These are phyloP conservation scores for Penicillium brevicompactum DNA, from an alignment of 2,329 filamentous ascomycete genomes.

Conservation along the genomic window DNA sequence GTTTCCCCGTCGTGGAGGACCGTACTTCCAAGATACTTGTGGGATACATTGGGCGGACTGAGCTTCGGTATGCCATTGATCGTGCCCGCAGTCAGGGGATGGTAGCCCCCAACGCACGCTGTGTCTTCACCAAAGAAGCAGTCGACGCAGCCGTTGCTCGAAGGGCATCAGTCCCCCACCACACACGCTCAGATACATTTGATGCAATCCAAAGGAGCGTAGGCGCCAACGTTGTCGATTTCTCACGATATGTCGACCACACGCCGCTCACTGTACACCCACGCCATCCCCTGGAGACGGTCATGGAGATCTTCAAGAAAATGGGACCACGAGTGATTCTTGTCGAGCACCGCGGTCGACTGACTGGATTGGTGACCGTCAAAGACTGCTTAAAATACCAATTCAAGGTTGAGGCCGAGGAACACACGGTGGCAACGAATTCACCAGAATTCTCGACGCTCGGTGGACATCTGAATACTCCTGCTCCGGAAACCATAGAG, in stretches of 20 bases:
- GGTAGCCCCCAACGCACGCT: conserved; percentile 69
- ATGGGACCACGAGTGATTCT: conserved; percentile 93
- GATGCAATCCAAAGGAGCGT: conserved; percentile 61
- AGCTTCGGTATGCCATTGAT: conserved; percentile 87
- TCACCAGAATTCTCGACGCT: conserved; percentile 25
- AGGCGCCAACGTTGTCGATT: conserved; percentile 67
- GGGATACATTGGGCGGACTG: conserved; percentile 90
- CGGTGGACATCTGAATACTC: conserved; percentile 22
- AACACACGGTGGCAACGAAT: conserved; percentile 56
- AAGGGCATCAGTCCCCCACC: conserved; percentile 28
- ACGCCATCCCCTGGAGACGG: conserved; percentile 86
- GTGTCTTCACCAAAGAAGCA: conserved; percentile 67
- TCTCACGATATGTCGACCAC: conserved; percentile 83
- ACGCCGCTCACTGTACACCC: conserved; percentile 92
- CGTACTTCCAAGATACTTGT: conserved; percentile 69
- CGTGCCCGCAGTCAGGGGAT: conserved; percentile 70
- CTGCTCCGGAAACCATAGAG: conserved; percentile 32
- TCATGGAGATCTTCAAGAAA: conserved; percentile 98
- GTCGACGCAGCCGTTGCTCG: conserved; percentile 37
- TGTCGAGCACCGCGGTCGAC: conserved; percentile 82
- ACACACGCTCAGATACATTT: conserved; percentile 53
- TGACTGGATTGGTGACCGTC: conserved; percentile 86
- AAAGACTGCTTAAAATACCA: conserved; percentile 98
- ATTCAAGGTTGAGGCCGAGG: conserved; percentile 89
- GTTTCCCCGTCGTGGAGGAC: conserved; percentile 88